Conservation (phyloP, 345 rosid species). For the Heritiera fomes region DNA sequence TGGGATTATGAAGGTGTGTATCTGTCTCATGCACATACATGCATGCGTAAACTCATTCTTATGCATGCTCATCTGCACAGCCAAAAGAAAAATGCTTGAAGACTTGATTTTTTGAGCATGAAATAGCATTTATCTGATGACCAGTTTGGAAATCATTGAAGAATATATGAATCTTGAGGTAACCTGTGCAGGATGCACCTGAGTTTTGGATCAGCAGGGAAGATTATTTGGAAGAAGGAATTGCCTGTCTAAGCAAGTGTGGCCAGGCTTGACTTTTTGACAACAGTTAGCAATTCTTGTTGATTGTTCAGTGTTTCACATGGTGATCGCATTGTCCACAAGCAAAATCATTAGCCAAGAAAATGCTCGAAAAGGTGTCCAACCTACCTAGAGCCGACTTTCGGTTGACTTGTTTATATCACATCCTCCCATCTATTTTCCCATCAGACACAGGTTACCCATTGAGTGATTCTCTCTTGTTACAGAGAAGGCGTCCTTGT, state of each 20-base stretch:
- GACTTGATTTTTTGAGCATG: neutral
- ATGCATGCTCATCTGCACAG: neutral
- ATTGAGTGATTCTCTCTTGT: neutral
- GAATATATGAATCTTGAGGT: slow-evolving; percentile 7
- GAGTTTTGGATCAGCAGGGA: slow-evolving; percentile 97
- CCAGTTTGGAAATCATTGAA: neutral
- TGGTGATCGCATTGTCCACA: neutral
- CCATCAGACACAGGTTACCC: neutral
- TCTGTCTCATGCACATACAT: no score
- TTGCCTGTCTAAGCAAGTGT: slow-evolving; percentile 74
- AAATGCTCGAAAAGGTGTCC: neutral
- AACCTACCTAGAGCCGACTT: no score
- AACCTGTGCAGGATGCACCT: slow-evolving; percentile 75
- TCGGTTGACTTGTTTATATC: neutral
- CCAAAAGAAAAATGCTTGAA: neutral
- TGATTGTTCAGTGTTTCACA: neutral
- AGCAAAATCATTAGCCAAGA: neutral
- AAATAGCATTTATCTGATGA: neutral
- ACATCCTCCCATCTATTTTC: no score
- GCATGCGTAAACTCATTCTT: neutral
- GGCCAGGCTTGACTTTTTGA: slow-evolving; percentile 45
- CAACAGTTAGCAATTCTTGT: slow-evolving; percentile 4
- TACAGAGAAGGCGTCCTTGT: neutral
- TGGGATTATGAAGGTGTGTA: slow-evolving; percentile 89
- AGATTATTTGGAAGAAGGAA: slow-evolving; percentile 87